A percentile compares a stretch with the other conserved stretches of the same genome.
phyloP scores from a whole-genome alignment of 331 rosid genomes.

The Rosa hybrid region DNA sequence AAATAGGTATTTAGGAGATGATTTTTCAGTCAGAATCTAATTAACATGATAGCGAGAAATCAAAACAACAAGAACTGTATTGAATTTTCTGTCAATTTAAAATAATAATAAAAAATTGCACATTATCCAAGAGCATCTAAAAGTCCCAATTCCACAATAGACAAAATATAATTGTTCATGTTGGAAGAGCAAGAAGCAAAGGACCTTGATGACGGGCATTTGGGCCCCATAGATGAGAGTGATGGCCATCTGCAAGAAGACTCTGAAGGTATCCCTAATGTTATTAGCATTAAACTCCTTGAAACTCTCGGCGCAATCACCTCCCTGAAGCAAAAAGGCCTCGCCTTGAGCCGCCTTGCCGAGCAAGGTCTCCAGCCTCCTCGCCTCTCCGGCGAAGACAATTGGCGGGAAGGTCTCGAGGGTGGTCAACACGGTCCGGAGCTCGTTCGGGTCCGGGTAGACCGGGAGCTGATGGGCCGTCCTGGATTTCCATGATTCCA shows the following conservation, averaged over 20 bases:
- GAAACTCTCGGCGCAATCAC: conserved; percentile 52
- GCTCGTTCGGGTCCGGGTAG: conserved; percentile 41
- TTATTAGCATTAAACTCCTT: conserved; percentile 48
- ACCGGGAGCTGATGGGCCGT: conserved; percentile 42
- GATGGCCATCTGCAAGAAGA: conserved; percentile 47
- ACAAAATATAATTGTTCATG: not conserved
- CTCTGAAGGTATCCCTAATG: conserved; percentile 46
- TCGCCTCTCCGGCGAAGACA: conserved; percentile 47
- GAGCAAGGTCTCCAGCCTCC: conserved; percentile 39
- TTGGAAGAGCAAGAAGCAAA: not conserved
- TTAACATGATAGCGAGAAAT: no score
- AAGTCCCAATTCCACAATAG: not conserved
- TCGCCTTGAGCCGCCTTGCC: conserved; percentile 49
- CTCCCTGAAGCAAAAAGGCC: conserved; percentile 49
- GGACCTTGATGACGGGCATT: conserved; percentile 45
- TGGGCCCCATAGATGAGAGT: conserved; percentile 47
- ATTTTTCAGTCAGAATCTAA: no score
- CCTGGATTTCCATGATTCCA: conserved; percentile 45
- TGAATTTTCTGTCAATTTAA: no score
- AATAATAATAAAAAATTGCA: no score
- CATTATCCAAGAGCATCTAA: not conserved
- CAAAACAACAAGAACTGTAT: no score
- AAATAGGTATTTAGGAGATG: no score
- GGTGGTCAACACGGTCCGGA: conserved; percentile 31
- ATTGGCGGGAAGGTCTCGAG: conserved; percentile 45